Conservation (phyloP, 805 yeast genomes). For the Myxozyma kluyveri region DNA sequence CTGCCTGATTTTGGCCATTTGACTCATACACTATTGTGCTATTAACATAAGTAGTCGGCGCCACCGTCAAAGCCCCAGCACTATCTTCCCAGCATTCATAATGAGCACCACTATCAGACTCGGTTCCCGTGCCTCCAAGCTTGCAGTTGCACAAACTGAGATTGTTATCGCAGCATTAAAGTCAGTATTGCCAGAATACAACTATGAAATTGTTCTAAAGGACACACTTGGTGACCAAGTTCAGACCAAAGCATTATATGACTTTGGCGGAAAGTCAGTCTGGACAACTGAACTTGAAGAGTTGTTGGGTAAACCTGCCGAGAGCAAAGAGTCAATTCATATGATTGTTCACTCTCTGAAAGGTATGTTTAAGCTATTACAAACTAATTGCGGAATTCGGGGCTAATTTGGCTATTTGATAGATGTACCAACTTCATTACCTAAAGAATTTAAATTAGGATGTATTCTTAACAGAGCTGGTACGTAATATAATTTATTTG, state of each 20-base stretch:
- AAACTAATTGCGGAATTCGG: neutral
- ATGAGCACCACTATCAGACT: slow-evolving; percentile 35
- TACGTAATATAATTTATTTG: slow-evolving; percentile 2
- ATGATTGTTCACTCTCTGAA: slow-evolving; percentile 90
- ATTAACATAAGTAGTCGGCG: neutral
- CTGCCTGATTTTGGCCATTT: too few relatives aligned
- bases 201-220: slow-evolving; percentile 75
- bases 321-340: slow-evolving; percentile 68
- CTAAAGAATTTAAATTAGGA: slow-evolving; percentile 86
- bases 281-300: slow-evolving; percentile 97
- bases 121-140: slow-evolving; percentile 84
- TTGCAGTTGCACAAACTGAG: slow-evolving; percentile 86
- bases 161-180: slow-evolving; percentile 63
- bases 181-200: slow-evolving; percentile 57
- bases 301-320: slow-evolving; percentile 49
- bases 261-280: slow-evolving; percentile 92
- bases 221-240: slow-evolving; percentile 89
- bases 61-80: neutral
- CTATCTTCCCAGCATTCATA: too few relatives aligned
- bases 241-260: slow-evolving; percentile 78
- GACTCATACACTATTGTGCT: too few relatives aligned
- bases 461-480: slow-evolving; percentile 74
- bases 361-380: slow-evolving; percentile 52
- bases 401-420: slow-evolving; percentile 7
- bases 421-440: slow-evolving; percentile 74